Percentiles rank a stretch among this genome's conserved stretches.
Evolutionary conservation across 352 stramenopile genomes (phyloP).

Genomic region (Pythium sukuiense): DNA sequence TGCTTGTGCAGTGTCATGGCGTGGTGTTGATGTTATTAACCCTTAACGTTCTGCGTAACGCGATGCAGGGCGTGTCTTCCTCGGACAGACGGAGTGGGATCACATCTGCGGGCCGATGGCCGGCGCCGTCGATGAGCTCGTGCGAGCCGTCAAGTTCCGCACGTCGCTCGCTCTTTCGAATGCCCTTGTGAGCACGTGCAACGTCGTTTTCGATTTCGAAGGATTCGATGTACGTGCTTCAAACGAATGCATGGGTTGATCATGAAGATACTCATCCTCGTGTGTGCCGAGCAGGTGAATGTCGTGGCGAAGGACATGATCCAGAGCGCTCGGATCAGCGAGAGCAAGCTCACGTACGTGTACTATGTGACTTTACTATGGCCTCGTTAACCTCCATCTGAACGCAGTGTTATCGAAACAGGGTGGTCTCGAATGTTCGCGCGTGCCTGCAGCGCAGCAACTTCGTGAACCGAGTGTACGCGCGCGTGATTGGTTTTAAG

Average conservation of each 20-base stretch:
- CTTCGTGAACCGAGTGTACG: conserved; percentile 79
- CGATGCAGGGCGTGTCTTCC: conserved; percentile 32
- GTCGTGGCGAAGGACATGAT: conserved; percentile 53
- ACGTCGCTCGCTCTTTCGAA: conserved; percentile 66
- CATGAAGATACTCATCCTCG: not conserved
- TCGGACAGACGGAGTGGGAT: conserved; percentile 75
- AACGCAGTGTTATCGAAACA: conserved; percentile 17
- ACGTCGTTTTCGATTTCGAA: conserved; percentile 80
- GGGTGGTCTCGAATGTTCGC: conserved; percentile 64
- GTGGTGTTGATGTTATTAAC: not conserved
- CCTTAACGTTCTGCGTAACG: not conserved
- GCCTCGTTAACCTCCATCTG: not conserved
- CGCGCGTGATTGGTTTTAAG: conserved; percentile 46
- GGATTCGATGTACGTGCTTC: conserved; percentile 36
- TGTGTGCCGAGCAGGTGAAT: conserved; percentile 41
- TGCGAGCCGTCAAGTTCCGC: conserved; percentile 70
- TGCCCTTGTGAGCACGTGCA: conserved; percentile 64
- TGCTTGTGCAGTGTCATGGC: not conserved
- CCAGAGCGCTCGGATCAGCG: conserved; percentile 47
- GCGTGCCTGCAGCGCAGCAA: conserved; percentile 67
- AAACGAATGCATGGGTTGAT: not conserved
- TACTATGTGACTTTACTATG: not conserved
- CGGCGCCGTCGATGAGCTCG: conserved; percentile 49
- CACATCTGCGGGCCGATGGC: conserved; percentile 50
- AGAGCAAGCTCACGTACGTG: conserved; percentile 47